Conservation (phyloP, 495 filamentous ascomycete species). For the Pseudevernia furfuracea region DNA sequence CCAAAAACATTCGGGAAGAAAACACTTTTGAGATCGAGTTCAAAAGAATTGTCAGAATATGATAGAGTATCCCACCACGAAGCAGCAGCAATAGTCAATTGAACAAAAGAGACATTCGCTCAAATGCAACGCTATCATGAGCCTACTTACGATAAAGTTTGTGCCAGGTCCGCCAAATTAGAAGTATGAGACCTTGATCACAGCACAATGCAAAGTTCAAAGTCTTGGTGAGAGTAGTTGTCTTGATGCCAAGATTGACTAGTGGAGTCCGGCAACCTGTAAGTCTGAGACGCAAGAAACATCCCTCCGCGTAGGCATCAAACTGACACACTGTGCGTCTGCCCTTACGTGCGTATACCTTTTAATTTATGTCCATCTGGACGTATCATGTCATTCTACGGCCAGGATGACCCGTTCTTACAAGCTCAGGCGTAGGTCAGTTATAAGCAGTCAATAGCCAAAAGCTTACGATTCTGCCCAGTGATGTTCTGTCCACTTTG, state of each 20-base stretch:
- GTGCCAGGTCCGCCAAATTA: too few relatives aligned
- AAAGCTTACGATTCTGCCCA: conserved; percentile 30
- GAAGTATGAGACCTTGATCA: neutral
- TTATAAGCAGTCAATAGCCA: conserved; percentile 10
- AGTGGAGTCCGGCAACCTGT: neutral
- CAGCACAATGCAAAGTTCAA: too few relatives aligned
- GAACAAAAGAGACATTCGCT: too few relatives aligned
- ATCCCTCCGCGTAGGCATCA: neutral
- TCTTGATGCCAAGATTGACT: neutral
- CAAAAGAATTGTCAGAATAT: too few relatives aligned
- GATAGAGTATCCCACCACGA: too few relatives aligned
- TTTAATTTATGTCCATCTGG: neutral
- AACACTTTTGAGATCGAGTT: too few relatives aligned
- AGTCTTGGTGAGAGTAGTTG: too few relatives aligned
- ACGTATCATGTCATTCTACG: conserved; percentile 54
- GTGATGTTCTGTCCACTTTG: conserved; percentile 79
- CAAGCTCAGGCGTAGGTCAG: conserved; percentile 73
- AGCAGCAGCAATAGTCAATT: too few relatives aligned
- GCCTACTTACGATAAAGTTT: too few relatives aligned
- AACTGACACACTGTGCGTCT: neutral
- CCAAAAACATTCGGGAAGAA: too few relatives aligned
- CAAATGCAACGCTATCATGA: too few relatives aligned
- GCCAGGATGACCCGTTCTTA: conserved; percentile 81
- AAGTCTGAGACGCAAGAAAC: neutral
- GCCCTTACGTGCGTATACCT: neutral